Conservation (phyloP, 768 basidiomycete species). For the Termitomyces sp. region DNA sequence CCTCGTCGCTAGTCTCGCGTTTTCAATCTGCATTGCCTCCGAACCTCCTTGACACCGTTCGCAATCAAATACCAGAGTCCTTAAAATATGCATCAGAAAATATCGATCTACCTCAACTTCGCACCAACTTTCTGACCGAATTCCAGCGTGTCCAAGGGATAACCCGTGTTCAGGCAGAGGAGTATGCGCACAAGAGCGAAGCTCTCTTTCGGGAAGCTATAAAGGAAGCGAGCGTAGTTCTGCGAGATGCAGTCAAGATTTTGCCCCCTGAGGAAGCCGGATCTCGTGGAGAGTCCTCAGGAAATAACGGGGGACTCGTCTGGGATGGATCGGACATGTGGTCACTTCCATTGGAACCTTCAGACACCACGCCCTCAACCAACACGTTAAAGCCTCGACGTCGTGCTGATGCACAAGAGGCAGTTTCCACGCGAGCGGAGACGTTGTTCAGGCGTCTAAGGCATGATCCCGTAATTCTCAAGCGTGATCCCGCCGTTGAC, state of each 20-base stretch:
- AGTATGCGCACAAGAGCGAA: slow-evolving; percentile 76
- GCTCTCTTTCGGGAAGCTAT: slow-evolving; percentile 58
- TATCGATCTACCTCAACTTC: slow-evolving; percentile 65
- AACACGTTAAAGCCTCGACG: slow-evolving; percentile 9
- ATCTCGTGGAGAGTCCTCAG: background rate
- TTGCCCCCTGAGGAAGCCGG: slow-evolving; percentile 66
- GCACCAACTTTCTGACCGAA: slow-evolving; percentile 55
- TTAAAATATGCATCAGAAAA: slow-evolving; percentile 55
- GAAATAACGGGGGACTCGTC: slow-evolving; percentile 31
- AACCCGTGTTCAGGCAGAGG: slow-evolving; percentile 73
- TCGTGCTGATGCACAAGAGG: slow-evolving; percentile 36
- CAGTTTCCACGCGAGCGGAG: slow-evolving; percentile 71
- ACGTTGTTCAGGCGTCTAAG: slow-evolving; percentile 67
- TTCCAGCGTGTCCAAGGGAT: slow-evolving; percentile 73
- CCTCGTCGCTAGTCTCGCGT: slow-evolving; percentile 49
- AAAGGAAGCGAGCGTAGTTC: slow-evolving; percentile 74
- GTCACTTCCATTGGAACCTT: slow-evolving; percentile 52
- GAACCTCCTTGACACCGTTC: slow-evolving; percentile 62
- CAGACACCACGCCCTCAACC: slow-evolving; percentile 7
- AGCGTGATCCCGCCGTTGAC: slow-evolving; percentile 69
- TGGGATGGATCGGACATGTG: slow-evolving; percentile 92
- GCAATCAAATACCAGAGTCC: slow-evolving; percentile 61
- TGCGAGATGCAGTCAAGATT: slow-evolving; percentile 88
- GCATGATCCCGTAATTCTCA: slow-evolving; percentile 69
- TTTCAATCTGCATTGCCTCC: slow-evolving; percentile 73